Base-by-base conservation (phyloP, 192 early-diverging fungal species). In the Borealophlyctis nickersoniae region DNA sequence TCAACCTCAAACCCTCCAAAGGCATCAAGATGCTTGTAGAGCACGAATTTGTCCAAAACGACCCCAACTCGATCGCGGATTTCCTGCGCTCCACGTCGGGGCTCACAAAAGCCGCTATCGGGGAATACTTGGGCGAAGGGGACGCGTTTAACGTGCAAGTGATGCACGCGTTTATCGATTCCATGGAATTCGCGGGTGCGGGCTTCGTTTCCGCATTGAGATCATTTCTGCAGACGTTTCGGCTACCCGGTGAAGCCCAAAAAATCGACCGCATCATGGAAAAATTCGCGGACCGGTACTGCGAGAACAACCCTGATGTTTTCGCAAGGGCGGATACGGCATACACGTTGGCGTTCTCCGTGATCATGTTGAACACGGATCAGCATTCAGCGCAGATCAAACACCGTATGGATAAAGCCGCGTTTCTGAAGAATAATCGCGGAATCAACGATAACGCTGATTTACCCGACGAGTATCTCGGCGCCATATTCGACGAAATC, bases 391-490 rank as follows among this genome's bases (percentile, higher is more conserved):
- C 63, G 1, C 71, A 79, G 51, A 83, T 87, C 52, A 87, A 86
- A 59, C 74, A 76, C 55, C 69, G 78, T n/a, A 87, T 87, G 85
- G 77, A 81, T 56, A 73, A 74, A 49, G 39, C 54, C 16, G 83
- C 70, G 4, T 87, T 86, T 51, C 65, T 87, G 36, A 78, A 78
- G 53, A 87, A 87, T 67, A 87, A 87, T 55, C 63, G 91, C 33
- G 95, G 95, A 31, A 91, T 95, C 74, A 89, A 95, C 74, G 95
- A 93, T 69, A 87, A 90, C 61, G 70, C 69, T 7, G 87, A 95
- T 73, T 73, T 97, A 51, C 84, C 89, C 13, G 75, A 79, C 31
- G 87, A 86, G 56, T 82, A 87, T 52, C 77, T 96, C n/a, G 73
- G 65, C 24, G 63, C 54, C 1, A 92, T 94, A 39, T 98, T 85